Evolutionary conservation across 805 yeast genomes (phyloP).

Genomic region (Metschnikowia anglica): DNA sequence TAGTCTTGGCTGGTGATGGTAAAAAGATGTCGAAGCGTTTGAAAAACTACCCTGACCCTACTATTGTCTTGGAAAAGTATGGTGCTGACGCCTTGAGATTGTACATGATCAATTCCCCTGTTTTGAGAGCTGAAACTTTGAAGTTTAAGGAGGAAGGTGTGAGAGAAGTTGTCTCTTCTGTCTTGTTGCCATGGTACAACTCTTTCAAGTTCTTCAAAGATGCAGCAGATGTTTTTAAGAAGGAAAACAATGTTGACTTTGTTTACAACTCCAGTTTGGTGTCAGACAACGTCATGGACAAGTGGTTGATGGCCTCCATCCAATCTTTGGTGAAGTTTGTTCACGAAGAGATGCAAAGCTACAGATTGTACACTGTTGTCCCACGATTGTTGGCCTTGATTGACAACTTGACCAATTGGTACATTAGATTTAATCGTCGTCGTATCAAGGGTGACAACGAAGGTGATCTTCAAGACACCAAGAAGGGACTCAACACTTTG

Average conservation of each 20-base stretch:
- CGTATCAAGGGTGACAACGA: slow-evolving; percentile 87
- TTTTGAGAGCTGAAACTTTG: slow-evolving; percentile 92
- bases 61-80: slow-evolving; percentile 71
- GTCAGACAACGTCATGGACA: slow-evolving; percentile 92
- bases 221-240: slow-evolving; percentile 81
- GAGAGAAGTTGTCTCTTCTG: slow-evolving; percentile 94
- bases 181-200: slow-evolving; percentile 97
- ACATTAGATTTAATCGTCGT: slow-evolving; percentile 95
- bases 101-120: slow-evolving; percentile 96
- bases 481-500: slow-evolving; percentile 84
- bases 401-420: slow-evolving; percentile 97
- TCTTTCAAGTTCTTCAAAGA: slow-evolving; percentile 95
- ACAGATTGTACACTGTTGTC: slow-evolving; percentile 93
- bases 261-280: slow-evolving; percentile 61
- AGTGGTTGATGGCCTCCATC: slow-evolving; percentile 94
- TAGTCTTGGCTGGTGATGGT: slow-evolving; percentile 96
- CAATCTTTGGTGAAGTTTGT: slow-evolving; percentile 86
- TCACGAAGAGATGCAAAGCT: slow-evolving; percentile 85
- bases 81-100: slow-evolving; percentile 98
- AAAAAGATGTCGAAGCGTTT: slow-evolving; percentile 98
- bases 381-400: slow-evolving; percentile 85
- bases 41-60: slow-evolving; percentile 97
- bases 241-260: slow-evolving; percentile 69
- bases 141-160: slow-evolving; percentile 99
- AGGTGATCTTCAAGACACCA: slow-evolving; percentile 79